Evolutionary conservation across 2,329 filamentous ascomycete species (phyloP), one percentile per base, ranked within the genome.

Genomic region (Neonectria coccinea): DNA sequence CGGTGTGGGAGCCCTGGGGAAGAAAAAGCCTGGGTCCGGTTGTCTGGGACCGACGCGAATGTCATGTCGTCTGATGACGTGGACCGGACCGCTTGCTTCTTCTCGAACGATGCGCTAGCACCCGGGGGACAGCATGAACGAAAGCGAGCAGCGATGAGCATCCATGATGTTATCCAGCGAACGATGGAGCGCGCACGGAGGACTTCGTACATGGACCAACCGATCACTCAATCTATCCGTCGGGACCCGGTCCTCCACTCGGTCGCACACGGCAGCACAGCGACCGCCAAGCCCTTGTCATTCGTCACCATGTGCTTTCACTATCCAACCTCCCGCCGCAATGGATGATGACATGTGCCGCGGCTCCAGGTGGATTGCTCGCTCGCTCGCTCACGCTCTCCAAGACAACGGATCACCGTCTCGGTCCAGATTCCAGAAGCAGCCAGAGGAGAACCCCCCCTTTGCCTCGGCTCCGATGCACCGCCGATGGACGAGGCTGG

Each of bases 51-150:
- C 20, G 16, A 29, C 27, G 16, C 41, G 12, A 45, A 20, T 22
- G 33, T 58, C 41, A 55, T 22, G 33, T 58, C 41, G 56, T 36
- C 27, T 50, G 50, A 64, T 62, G 61, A 59, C 50, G 61, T 59
- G 61, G 61, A 39, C 25, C 25, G 25, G 25, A 6, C 50, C 55
- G 33, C 56, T 48, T 20, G 14, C 41, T 64, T 51, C 61, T 64
- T 10, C 8, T 9, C 61, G 59, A 58, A 62, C 42, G 29, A 54
- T 62, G 50, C 33, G 29, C 57, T 45, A 59, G 29, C 5, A 22
- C 22, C 31, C 18, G n/a, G 16, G 16, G 14, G n/a, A 11, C 25
- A 11, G 36, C 51, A 52, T 42, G 44, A 47, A 58, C 39, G 39
- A 42, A 11, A 42, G n/a, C 39, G 39, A 42, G 39, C 39, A 3